A percentile compares a stretch with the other conserved stretches of the same genome.
phyloP scores from a whole-genome alignment of 306 rosid genomes.

The Acacia crassicarpa region DNA sequence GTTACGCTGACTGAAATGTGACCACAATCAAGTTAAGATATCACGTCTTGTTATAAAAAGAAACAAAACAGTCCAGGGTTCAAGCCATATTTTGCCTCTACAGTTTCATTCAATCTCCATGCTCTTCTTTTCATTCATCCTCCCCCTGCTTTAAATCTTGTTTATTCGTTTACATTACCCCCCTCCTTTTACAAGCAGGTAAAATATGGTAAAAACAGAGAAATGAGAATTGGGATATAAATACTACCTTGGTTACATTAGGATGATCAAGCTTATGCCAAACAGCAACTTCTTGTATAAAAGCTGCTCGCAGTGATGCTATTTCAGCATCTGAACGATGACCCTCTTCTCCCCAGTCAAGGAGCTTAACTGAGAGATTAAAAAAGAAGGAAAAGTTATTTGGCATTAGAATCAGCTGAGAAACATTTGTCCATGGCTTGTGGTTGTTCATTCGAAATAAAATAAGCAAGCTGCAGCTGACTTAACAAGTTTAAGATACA shows the following conservation, averaged over 20 bases:
- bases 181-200: background rate
- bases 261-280: conserved; percentile 99
- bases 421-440: conserved; percentile 5
- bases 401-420: conserved; percentile 21
- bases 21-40: background rate
- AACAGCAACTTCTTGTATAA: conserved; percentile 96
- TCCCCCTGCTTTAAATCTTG: conserved; percentile 5
- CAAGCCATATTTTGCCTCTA: background rate
- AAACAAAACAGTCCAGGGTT: background rate
- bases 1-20: background rate
- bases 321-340: conserved; percentile 95
- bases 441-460: conserved; percentile 19
- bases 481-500: conserved; percentile 10
- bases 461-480: conserved; percentile 6
- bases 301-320: conserved; percentile 89
- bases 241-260: conserved; percentile 86
- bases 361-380: conserved; percentile 77
- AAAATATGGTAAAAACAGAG: conserved; percentile 27
- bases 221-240: conserved; percentile 19
- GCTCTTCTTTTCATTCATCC: background rate
- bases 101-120: background rate
- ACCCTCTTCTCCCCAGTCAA: conserved; percentile 99
- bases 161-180: background rate
- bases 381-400: conserved; percentile 26
- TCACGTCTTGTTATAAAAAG: background rate